Percentiles rank a stretch among this genome's conserved stretches.
These are phyloP conservation scores for Penicillium decumbens DNA, from an alignment of 2,329 filamentous ascomycete species.

Conservation along the genomic window DNA sequence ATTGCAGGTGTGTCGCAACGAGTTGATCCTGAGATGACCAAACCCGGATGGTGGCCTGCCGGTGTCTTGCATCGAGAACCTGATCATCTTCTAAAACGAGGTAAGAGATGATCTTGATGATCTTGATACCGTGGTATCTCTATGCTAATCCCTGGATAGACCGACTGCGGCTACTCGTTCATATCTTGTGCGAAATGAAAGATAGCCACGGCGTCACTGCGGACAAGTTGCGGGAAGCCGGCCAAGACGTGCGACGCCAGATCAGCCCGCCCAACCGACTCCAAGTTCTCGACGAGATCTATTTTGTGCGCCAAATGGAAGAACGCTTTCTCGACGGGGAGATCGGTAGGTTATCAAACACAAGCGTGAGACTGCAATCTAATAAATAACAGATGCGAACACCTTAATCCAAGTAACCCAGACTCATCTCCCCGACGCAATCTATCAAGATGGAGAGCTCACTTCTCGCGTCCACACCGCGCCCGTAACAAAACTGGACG, in stretches of 20 bases:
- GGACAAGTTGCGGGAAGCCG: slow-evolving; percentile 33
- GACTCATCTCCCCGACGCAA: slow-evolving; percentile 18
- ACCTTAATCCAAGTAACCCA: slow-evolving; percentile 19
- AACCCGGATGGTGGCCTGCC: slow-evolving; percentile 34
- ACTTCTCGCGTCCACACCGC: slow-evolving; percentile 8
- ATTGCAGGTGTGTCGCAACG: slow-evolving; percentile 29
- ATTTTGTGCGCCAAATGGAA: slow-evolving; percentile 32
- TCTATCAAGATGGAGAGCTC: slow-evolving; percentile 11
- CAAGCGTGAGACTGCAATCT: neutral
- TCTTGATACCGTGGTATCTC: neutral
- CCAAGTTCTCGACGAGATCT: slow-evolving; percentile 34
- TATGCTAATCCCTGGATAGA: slow-evolving; percentile 17
- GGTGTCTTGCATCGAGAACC: slow-evolving; percentile 33
- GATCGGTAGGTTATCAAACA: slow-evolving; percentile 23
- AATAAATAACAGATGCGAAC: slow-evolving; percentile 15
- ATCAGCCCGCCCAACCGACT: slow-evolving; percentile 28
- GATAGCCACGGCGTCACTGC: slow-evolving; percentile 32
- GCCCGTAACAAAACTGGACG: neutral
- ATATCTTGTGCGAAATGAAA: slow-evolving; percentile 34
- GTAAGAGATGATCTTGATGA: slow-evolving; percentile 12
- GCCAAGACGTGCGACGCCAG: slow-evolving; percentile 32
- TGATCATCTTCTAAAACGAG: slow-evolving; percentile 32
- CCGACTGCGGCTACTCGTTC: slow-evolving; percentile 29
- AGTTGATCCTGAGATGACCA: slow-evolving; percentile 33
- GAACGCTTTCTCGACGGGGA: slow-evolving; percentile 29